Conservation (phyloP, 768 basidiomycete genomes). For the Suillus cothurnatus region DNA sequence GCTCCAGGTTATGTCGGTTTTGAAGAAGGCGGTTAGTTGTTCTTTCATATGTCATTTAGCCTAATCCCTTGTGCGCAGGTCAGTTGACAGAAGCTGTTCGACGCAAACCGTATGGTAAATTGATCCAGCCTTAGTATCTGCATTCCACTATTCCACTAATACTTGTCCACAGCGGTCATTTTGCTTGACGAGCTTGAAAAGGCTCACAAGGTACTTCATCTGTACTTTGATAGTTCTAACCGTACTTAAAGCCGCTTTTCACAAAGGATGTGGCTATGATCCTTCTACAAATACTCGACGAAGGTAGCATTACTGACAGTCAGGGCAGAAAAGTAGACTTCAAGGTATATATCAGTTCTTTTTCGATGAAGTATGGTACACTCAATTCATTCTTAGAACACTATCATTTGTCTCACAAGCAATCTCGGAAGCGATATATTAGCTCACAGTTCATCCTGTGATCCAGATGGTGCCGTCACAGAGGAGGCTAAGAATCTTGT, state of each 20-base stretch:
- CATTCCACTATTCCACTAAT: not conserved
- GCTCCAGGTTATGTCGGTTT: conserved; percentile 89
- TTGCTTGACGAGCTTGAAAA: conserved; percentile 71
- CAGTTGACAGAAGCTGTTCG: conserved; percentile 69
- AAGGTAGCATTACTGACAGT: conserved; percentile 87
- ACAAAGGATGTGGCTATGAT: conserved; percentile 84
- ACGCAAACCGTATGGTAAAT: conserved; percentile 55
- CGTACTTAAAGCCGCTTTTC: not conserved
- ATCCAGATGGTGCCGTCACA: conserved; percentile 65
- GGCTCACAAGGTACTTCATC: conserved; percentile 69
- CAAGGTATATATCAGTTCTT: conserved; percentile 52
- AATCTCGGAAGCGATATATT: conserved; percentile 86
- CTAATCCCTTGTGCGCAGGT: conserved; percentile 32
- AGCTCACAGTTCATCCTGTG: conserved; percentile 63
- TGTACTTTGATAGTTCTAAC: not conserved
- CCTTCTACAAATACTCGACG: conserved; percentile 87
- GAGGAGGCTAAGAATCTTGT: conserved; percentile 65
- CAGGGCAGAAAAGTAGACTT: conserved; percentile 93
- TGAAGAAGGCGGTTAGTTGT: conserved; percentile 63
- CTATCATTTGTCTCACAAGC: conserved; percentile 88
- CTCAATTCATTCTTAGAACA: conserved; percentile 53
- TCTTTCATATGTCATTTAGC: not conserved
- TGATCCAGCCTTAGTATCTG: not conserved
- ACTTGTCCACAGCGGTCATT: conserved; percentile 48
- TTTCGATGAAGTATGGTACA: not conserved